These are phyloP conservation scores for Pythium oligandrum DNA, from an alignment of 352 stramenopile genomes.

Conservation along the genomic window DNA sequence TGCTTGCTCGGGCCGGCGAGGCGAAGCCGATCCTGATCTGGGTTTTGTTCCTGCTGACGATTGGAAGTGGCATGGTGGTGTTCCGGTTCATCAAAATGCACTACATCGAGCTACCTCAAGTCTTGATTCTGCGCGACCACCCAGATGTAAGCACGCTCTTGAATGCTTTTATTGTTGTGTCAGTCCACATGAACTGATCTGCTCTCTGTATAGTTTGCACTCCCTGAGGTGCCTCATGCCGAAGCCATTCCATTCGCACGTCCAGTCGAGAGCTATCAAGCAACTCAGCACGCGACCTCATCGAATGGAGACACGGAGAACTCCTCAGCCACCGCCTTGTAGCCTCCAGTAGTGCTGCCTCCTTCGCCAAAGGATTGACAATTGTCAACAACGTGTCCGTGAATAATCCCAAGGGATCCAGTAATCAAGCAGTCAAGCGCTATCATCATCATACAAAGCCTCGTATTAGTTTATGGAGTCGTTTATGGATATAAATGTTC, in stretches of 20 bases:
- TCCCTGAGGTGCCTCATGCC: conserved; percentile 22
- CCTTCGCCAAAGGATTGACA: too few species aligned
- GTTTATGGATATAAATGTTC: too few species aligned
- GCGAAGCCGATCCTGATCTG: conserved; percentile 38
- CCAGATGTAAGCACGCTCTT: conserved; percentile 38
- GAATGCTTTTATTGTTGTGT: too few species aligned
- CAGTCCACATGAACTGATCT: too few species aligned
- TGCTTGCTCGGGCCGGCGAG: conserved; percentile 32
- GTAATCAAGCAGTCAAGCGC: too few species aligned
- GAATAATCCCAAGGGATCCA: too few species aligned
- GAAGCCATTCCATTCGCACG: conserved; percentile 64
- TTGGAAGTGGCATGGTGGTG: conserved; percentile 57
- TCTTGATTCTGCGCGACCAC: conserved; percentile 52
- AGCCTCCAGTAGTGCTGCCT: too few species aligned
- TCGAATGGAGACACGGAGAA: not conserved
- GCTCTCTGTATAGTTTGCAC: conserved; percentile 35
- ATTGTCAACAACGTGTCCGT: too few species aligned
- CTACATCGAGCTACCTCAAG: conserved; percentile 64
- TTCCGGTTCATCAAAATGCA: conserved; percentile 71
- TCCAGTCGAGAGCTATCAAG: conserved; percentile 38
- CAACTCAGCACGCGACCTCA: conserved; percentile 5
- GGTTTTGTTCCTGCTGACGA: conserved; percentile 51
- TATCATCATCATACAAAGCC: too few species aligned
- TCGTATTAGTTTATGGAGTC: too few species aligned
- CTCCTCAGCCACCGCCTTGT: too few species aligned